These are phyloP conservation scores for Beauveria bassiana DNA, from an alignment of 2,329 filamentous ascomycete genomes.

Conservation along the genomic window DNA sequence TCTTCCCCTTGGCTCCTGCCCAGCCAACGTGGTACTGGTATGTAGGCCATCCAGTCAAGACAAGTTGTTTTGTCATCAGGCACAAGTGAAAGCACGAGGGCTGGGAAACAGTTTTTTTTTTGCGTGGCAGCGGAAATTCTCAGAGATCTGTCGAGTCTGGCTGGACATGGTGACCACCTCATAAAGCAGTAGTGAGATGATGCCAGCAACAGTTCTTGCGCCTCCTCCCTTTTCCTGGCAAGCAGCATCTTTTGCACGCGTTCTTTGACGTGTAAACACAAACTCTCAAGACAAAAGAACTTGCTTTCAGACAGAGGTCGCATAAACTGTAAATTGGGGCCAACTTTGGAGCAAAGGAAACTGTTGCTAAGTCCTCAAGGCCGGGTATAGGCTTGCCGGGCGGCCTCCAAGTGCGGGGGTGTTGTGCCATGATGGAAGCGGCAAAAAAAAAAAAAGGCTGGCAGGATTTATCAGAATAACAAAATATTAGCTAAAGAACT, in stretches of 20 bases:
- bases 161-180: not conserved
- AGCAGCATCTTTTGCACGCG: not conserved
- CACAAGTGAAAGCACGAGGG: not conserved
- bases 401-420: constrained; percentile 8
- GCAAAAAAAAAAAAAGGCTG: not conserved
- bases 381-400: not conserved
- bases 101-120: not conserved
- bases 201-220: not conserved
- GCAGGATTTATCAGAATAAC: not conserved
- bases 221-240: not conserved
- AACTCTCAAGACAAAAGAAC: not conserved
- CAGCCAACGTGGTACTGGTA: not conserved
- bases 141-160: not conserved
- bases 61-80: no score
- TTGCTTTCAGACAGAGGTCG: not conserved
- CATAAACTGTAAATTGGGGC: not conserved
- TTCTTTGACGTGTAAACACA: not conserved
- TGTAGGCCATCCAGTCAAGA: not conserved
- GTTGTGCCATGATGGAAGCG: not conserved
- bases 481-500: not conserved
- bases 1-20: not conserved
- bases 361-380: not conserved
- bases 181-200: not conserved
- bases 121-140: no score
- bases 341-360: not conserved